Conservation (phyloP, 2,329 filamentous ascomycete species). For the Xylogone sp. region DNA sequence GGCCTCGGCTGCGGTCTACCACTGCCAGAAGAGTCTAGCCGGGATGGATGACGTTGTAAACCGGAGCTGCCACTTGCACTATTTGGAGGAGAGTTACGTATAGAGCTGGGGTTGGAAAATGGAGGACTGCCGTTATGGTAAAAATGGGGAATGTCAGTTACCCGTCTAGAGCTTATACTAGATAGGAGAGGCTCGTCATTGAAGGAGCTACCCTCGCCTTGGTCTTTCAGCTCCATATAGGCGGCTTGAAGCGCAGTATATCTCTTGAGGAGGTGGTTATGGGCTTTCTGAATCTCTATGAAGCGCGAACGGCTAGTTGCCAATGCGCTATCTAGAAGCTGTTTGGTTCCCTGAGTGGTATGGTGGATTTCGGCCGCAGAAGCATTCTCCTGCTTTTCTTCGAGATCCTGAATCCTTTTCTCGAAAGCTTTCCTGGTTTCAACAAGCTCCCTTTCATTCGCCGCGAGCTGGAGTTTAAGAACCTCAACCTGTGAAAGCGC, state of each 20-base stretch:
- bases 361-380: not conserved
- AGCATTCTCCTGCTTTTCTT: constrained; percentile 20
- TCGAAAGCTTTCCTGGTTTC: constrained; percentile 37
- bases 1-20: not conserved
- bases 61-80: not conserved
- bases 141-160: not conserved
- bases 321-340: constrained; percentile 42
- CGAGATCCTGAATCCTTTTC: constrained; percentile 42
- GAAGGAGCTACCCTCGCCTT: constrained; percentile 27
- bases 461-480: constrained; percentile 53
- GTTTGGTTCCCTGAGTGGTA: not conserved
- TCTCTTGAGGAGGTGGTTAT: constrained; percentile 44
- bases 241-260: constrained; percentile 46
- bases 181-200: constrained; percentile 11
- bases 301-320: constrained; percentile 43
- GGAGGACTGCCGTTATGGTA: not conserved
- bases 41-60: not conserved
- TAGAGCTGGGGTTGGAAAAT: not conserved
- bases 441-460: constrained; percentile 46
- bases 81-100: not conserved
- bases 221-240: constrained; percentile 29
- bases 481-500: constrained; percentile 56
- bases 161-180: not conserved
- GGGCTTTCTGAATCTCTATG: constrained; percentile 45
- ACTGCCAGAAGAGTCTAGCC: not conserved